Base-by-base conservation (phyloP, 257 asterid species). In the Solanum etuberosum region DNA sequence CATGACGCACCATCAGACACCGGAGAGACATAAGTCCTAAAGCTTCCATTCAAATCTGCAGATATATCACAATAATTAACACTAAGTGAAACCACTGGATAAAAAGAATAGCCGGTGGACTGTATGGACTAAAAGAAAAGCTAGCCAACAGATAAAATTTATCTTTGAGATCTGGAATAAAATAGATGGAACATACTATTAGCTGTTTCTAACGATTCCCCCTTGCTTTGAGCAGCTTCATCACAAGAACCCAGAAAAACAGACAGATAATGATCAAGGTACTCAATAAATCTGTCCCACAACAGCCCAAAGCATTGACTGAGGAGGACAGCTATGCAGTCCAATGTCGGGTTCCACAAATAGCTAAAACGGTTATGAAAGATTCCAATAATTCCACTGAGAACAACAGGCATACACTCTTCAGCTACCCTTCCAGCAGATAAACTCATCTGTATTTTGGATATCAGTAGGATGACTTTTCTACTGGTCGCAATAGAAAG, bases 341-440 rank as follows among this genome's bases (percentile, higher is more conserved):
- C 98, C 84, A 90, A 85, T 73, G 98, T 98, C 59, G 98, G 97
- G 63, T 88, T 89, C 98, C 96, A 94, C 86, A 94, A 89, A 83
- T 87, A 86, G 90, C 92, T 93, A 88, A 95, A 93, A 85, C 95
- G 92, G 90, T 93, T 94, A 89, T 97, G 95, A 77, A 97, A 90
- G 88, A 97, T 91, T 88, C 98, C 99, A 42, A 97, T 87, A 85
- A 92, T 87, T 90, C 99, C 99, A 91, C 87, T 77, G 86, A 97
- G 90, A 87, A 91, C 91, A 46, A 89, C 88, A 86, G 94, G 91
- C 63, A 94, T 85, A 89, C 94, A 95, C 83, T 90, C 90, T 83
- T 92, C 94, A 82, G 95, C 91, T 87, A 96, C 88, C 90, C 91
- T 91, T 71, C 86, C 87, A 83, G 95, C 89, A 90, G 92, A 91